A percentile compares a stretch with the other conserved stretches of the same genome.
Conservation (phyloP, 495 filamentous ascomycete genomes). For the Jackrogersella multiformis region DNA sequence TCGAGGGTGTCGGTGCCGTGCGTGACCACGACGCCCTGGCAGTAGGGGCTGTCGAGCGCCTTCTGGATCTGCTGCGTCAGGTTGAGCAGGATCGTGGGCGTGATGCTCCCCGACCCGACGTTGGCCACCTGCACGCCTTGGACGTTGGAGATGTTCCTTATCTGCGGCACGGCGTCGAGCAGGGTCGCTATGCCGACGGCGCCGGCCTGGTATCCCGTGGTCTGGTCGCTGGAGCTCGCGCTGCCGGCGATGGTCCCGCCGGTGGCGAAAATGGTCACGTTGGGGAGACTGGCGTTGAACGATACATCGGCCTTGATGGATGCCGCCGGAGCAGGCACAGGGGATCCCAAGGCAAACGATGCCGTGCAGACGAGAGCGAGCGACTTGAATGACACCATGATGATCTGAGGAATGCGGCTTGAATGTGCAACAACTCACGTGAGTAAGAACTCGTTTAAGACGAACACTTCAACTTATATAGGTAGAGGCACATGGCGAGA, state of each 20-base stretch:
- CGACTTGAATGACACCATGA: conserved; percentile 38
- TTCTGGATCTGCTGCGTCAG: conserved; percentile 53
- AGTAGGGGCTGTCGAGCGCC: conserved; percentile 54
- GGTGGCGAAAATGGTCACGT: conserved; percentile 62
- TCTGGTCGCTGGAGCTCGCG: conserved; percentile 54
- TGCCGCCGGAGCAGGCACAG: conserved; percentile 7
- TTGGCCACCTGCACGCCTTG: conserved; percentile 55
- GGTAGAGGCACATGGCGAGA: conserved; percentile 1
- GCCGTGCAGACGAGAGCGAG: conserved; percentile 7
- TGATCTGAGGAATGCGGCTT: conserved; percentile 34
- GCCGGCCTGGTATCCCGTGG: conserved; percentile 58
- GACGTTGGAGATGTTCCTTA: conserved; percentile 58
- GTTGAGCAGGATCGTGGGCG: conserved; percentile 54
- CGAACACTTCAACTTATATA: conserved; percentile 1
- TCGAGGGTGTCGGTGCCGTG: conserved; percentile 63
- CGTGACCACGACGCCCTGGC: conserved; percentile 58
- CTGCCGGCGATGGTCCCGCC: conserved; percentile 61
- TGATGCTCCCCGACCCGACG: conserved; percentile 51
- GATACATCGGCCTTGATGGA: conserved; percentile 31
- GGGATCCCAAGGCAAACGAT: conserved; percentile 11
- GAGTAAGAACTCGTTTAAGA: background rate
- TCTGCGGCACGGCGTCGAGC: conserved; percentile 55
- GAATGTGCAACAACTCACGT: background rate
- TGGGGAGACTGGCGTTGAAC: conserved; percentile 57
- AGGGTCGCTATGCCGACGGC: conserved; percentile 51